These are phyloP conservation scores for Globisporangium rhizosaccharum DNA, from an alignment of 352 stramenopile genomes.

Conservation along the genomic window DNA sequence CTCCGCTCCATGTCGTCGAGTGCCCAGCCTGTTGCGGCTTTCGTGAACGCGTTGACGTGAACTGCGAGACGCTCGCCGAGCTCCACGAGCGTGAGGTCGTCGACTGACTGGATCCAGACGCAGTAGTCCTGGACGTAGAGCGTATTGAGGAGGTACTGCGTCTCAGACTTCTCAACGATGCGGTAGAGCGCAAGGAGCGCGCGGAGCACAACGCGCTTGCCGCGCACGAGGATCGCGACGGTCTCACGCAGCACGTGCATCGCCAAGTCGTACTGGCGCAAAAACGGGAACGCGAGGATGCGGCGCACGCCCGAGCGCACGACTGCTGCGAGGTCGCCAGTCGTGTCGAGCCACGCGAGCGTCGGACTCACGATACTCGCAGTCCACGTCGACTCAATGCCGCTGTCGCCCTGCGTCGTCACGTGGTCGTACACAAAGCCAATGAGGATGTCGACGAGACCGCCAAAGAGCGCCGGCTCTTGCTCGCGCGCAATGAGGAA, in stretches of 20 bases:
- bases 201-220: conserved; percentile 87
- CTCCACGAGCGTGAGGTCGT: conserved; percentile 35
- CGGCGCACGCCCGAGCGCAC: conserved; percentile 77
- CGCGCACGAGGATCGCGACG: conserved; percentile 72
- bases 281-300: conserved; percentile 95
- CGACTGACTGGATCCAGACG: conserved; percentile 75
- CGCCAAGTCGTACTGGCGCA: conserved; percentile 90
- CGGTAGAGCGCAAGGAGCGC: conserved; percentile 88
- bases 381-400: conserved; percentile 96
- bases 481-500: conserved; percentile 62
- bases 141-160: conserved; percentile 95
- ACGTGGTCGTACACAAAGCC: conserved; percentile 96
- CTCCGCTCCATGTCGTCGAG: conserved; percentile 69
- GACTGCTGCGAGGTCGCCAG: conserved; percentile 47
- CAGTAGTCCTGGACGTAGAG: conserved; percentile 95
- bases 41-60: conserved; percentile 38
- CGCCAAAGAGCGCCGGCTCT: conserved; percentile 62
- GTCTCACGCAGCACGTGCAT: conserved; percentile 81
- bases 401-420: conserved; percentile 93
- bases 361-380: conserved; percentile 92
- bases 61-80: conserved; percentile 31
- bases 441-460: conserved; percentile 92
- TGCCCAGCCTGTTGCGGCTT: conserved; percentile 69
- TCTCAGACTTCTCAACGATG: conserved; percentile 93
- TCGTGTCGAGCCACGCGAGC: conserved; percentile 92